Evolutionary conservation across 202 grass and related monocot genomes (phyloP).

Genomic region (Setaria viridis): DNA sequence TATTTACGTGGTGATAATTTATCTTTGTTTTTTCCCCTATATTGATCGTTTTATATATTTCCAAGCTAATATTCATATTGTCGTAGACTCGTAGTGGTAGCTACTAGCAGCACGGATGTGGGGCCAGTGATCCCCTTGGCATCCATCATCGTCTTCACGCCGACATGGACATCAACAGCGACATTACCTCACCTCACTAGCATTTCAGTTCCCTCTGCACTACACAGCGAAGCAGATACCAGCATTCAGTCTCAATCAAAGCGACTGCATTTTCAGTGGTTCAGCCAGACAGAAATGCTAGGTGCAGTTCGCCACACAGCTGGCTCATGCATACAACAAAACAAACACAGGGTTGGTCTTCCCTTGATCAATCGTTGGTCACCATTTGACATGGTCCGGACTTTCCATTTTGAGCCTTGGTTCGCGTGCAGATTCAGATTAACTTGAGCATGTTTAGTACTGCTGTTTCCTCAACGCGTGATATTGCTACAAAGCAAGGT

Average conservation of each 20-base stretch:
- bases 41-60: not conserved
- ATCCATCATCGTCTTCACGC: not conserved
- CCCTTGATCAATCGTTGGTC: too few species aligned
- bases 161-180: not conserved
- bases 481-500: constrained; percentile 32
- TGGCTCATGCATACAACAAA: not conserved
- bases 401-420: not conserved
- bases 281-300: not conserved
- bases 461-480: not conserved
- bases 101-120: not conserved
- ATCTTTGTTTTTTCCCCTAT: too few species aligned
- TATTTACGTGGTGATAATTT: too few species aligned
- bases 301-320: not conserved
- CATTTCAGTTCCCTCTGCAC: not conserved
- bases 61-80: not conserved
- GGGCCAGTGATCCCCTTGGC: not conserved
- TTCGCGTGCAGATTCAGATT: not conserved
- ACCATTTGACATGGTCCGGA: not conserved
- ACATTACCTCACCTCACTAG: not conserved
- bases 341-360: too few species aligned
- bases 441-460: not conserved
- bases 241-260: not conserved
- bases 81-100: not conserved
- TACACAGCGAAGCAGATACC: not conserved
- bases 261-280: not conserved